Base-by-base conservation (phyloP, 768 basidiomycete genomes). In the Hygrophorus russula region DNA sequence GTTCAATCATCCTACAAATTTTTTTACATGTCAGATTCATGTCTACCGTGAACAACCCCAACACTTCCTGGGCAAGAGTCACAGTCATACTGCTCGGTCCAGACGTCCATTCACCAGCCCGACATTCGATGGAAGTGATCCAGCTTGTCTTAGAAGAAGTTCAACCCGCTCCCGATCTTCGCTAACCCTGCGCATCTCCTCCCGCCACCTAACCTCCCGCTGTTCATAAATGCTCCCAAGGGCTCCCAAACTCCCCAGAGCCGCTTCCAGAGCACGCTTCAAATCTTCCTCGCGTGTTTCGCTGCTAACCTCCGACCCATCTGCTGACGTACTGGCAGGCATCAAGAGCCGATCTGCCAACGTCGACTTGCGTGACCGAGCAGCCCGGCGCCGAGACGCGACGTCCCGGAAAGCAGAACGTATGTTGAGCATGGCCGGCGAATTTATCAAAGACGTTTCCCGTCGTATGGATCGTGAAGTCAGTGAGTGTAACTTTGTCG, bases 391-490 rank as follows among this genome's bases (percentile, higher is more conserved):
- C 30, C 76, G 72, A 1, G 67, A 51, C 0, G 83, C 76, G 24
- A 86, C 65, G 10, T 71, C 70, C 12, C 70, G 63, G 66, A 87
- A 87, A 1, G 70, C 64, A 1, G 67, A 51, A 1, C 76, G 78
- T 7, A 86, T 65, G 41, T 66, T 67, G 8, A 56, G 53, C 61
- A 85, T 67, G 4, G 70, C 66, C 4, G 69, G 55, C 0, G 77
- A 76, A 19, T 64, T 68, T 20, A 59, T 42, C 9, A 80, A 57
- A 3, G 56, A 46, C 0, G 70, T 55, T 34, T 78, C 71, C 12
- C 83, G 72, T 15, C 82, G 76, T 38, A 88, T 71, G 0, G 80
- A 72, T 6, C 86, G 76, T 18, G 83, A 87, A 2, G 71, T 74
- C 18, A 84, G 57, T 2, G 74, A 56, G 49, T 83, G 73, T 5